These are phyloP conservation scores for Aphanomyces cochlioides DNA, from an alignment of 352 stramenopile genomes.

Conservation along the genomic window DNA sequence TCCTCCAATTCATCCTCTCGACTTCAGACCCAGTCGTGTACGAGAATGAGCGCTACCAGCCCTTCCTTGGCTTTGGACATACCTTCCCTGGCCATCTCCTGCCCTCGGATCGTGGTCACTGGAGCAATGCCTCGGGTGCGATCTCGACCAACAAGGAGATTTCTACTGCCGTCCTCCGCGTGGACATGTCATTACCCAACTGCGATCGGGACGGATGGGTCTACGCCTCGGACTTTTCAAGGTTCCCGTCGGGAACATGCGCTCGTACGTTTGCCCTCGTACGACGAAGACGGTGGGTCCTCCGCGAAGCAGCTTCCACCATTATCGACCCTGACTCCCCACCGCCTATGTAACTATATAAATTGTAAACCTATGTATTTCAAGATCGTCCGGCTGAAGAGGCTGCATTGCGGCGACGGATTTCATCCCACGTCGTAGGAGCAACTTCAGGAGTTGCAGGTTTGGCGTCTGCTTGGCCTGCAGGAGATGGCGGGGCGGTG, in stretches of 20 bases:
- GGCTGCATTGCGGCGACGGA: slow-evolving; percentile 54
- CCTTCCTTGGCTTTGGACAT: slow-evolving; percentile 77
- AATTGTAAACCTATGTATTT: no score
- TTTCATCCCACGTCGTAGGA: slow-evolving; percentile 72
- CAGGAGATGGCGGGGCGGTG: slow-evolving; percentile 48
- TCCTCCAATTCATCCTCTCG: slow-evolving; percentile 60
- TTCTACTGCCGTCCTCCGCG: slow-evolving; percentile 49
- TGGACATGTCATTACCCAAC: slow-evolving; percentile 54
- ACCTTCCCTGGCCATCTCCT: slow-evolving; percentile 78
- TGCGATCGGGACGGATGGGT: slow-evolving; percentile 81
- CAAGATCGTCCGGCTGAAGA: neutral
- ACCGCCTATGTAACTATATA: no score
- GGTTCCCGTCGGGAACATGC: slow-evolving; percentile 14
- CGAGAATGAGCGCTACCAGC: slow-evolving; percentile 84
- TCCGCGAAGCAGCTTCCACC: neutral
- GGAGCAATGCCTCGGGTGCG: slow-evolving; percentile 70
- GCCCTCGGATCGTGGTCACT: slow-evolving; percentile 73
- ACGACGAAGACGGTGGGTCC: slow-evolving; percentile 18
- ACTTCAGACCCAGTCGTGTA: slow-evolving; percentile 78
- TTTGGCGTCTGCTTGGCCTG: slow-evolving; percentile 35
- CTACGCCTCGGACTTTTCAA: slow-evolving; percentile 76
- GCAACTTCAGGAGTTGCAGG: slow-evolving; percentile 36
- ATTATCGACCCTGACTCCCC: no score
- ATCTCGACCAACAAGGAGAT: slow-evolving; percentile 39
- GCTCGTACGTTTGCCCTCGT: slow-evolving; percentile 15